phyloP scores from a whole-genome alignment of 768 basidiomycete genomes.

The Rhodotorula sphaerocarpa region DNA sequence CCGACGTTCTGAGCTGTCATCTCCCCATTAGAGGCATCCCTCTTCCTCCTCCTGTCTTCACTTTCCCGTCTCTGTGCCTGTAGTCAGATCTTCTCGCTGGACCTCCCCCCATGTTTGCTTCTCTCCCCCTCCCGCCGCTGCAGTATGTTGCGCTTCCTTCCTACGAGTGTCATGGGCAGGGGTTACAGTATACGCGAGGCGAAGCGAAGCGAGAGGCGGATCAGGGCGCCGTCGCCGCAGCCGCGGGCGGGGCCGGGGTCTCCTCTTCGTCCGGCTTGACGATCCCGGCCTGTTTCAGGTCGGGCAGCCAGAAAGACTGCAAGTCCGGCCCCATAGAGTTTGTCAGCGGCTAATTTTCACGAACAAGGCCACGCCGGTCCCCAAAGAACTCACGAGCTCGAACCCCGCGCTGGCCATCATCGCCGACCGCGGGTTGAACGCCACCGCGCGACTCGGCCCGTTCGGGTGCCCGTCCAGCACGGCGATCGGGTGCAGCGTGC shows the following conservation, averaged over 20 bases:
- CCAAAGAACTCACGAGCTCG: constrained; percentile 61
- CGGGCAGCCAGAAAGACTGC: constrained; percentile 62
- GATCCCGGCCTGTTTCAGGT: constrained; percentile 42
- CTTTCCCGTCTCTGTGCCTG: background rate
- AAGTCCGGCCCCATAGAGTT: too few species aligned
- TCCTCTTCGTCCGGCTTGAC: background rate
- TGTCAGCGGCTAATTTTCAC: too few species aligned
- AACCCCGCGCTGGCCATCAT: constrained; percentile 61
- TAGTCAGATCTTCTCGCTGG: background rate
- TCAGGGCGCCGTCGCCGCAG: too few species aligned
- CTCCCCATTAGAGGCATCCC: background rate
- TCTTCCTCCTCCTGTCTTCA: background rate
- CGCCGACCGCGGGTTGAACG: constrained; percentile 77
- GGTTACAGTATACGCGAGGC: too few species aligned
- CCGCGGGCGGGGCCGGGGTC: too few species aligned
- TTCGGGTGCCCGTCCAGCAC: constrained; percentile 64
- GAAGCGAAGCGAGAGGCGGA: too few species aligned
- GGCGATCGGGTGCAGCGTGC: constrained; percentile 51
- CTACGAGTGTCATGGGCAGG: too few species aligned
- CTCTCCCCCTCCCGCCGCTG: too few species aligned
- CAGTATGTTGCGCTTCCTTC: too few species aligned
- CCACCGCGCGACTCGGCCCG: constrained; percentile 73
- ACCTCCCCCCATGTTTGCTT: too few species aligned
- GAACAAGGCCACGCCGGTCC: too few species aligned
- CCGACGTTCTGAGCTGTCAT: constrained; percentile 21